phyloP scores from a whole-genome alignment of 495 filamentous ascomycete species.

The Talaromyces nanjingensis region DNA sequence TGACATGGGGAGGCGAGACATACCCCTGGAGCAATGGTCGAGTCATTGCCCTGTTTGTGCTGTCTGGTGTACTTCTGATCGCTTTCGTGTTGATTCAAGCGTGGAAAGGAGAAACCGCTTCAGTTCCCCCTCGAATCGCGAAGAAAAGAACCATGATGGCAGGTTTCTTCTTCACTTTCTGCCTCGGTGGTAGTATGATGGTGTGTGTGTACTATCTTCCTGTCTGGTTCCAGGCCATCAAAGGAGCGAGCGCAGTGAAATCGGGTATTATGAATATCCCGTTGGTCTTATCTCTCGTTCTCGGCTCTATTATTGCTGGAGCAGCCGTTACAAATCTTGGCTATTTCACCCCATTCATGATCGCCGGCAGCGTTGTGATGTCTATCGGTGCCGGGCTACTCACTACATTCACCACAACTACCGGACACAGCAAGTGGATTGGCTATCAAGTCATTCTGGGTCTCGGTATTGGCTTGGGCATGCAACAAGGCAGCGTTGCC shows the following conservation, averaged over 20 bases:
- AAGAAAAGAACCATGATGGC: conserved; percentile 19
- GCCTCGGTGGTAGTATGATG: conserved; percentile 11
- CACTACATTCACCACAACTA: conserved; percentile 46
- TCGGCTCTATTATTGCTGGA: conserved; percentile 10
- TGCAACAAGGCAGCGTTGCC: conserved; percentile 60
- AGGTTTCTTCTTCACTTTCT: conserved; percentile 13
- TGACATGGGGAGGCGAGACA: conserved; percentile 34
- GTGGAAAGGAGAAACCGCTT: conserved; percentile 16
- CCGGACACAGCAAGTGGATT: conserved; percentile 19
- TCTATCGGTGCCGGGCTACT: conserved; percentile 28
- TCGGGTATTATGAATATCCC: conserved; percentile 26
- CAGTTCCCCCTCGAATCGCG: conserved; percentile 27
- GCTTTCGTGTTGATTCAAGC: conserved; percentile 21
- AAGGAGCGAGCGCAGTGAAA: conserved; percentile 18
- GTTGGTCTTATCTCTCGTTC: conserved; percentile 12
- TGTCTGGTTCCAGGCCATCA: conserved; percentile 32
- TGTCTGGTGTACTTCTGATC: conserved; percentile 18
- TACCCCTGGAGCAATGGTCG: conserved; percentile 33
- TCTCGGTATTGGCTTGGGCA: conserved; percentile 51
- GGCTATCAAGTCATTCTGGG: conserved; percentile 40
- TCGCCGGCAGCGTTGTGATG: conserved; percentile 28
- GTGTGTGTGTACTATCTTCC: conserved; percentile 26
- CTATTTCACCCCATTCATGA: conserved; percentile 21
- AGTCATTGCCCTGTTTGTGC: conserved; percentile 32
- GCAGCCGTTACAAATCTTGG: conserved; percentile 16